Evolutionary conservation across 257 asterid genomes (phyloP).

Genomic region (Orobanche coerulescens): DNA sequence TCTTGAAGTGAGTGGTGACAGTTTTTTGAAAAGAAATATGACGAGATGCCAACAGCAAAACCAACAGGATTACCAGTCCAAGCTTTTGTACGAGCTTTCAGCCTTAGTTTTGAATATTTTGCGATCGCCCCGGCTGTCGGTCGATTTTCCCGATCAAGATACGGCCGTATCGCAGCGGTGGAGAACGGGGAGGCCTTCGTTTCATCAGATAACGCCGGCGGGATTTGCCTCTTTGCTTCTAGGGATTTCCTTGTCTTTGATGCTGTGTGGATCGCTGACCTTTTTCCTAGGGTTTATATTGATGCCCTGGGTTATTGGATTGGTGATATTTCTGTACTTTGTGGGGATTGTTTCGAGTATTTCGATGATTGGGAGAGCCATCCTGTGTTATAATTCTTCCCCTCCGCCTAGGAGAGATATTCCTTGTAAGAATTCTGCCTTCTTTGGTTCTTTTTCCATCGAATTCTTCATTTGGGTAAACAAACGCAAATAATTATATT

Average conservation of each 20-base stretch:
- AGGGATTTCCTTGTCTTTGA: constrained; percentile 57
- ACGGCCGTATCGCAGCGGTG: neutral
- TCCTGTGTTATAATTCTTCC: constrained; percentile 35
- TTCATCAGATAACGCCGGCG: constrained; percentile 53
- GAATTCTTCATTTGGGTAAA: neutral
- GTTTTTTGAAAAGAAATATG: neutral
- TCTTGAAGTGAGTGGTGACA: too few species aligned
- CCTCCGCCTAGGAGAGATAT: constrained; percentile 42
- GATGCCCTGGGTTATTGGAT: constrained; percentile 98
- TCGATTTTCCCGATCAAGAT: constrained; percentile 13
- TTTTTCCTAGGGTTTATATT: constrained; percentile 75
- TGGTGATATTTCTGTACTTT: constrained; percentile 54
- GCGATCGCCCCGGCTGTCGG: constrained; percentile 28
- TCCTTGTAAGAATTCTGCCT: constrained; percentile 35
- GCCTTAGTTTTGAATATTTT: constrained; percentile 30
- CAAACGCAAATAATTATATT: neutral
- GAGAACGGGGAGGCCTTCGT: constrained; percentile 15
- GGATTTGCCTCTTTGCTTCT: constrained; percentile 61
- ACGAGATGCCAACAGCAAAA: constrained; percentile 23
- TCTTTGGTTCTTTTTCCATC: neutral
- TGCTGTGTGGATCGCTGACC: constrained; percentile 72
- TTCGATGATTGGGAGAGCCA: constrained; percentile 68
- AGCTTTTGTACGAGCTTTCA: constrained; percentile 29
- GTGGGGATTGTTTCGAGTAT: constrained; percentile 79
- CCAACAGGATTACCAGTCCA: constrained; percentile 23